A percentile compares a stretch with the other conserved stretches of the same genome.
Conservation (phyloP, 345 rosid genomes). For the Corchorus capsularis region DNA sequence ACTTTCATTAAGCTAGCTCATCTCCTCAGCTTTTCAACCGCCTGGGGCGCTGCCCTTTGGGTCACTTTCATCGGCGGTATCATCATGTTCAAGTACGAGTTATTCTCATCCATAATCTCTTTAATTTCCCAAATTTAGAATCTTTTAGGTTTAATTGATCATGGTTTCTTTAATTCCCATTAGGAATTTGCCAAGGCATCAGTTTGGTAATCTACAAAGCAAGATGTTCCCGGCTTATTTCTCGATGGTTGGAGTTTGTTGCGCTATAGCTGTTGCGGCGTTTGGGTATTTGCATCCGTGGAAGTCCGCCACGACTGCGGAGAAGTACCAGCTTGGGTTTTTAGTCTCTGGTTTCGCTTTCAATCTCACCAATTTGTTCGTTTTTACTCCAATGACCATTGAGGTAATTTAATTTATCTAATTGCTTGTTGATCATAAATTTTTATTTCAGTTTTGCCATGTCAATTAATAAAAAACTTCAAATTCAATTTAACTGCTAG, state of each 20-base stretch:
- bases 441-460: not conserved
- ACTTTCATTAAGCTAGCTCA: slow-evolving; percentile 77
- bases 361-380: slow-evolving; percentile 81
- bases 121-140: not conserved
- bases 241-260: slow-evolving; percentile 71
- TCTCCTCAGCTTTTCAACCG: slow-evolving; percentile 87
- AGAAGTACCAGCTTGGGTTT: slow-evolving; percentile 94
- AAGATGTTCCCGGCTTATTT: slow-evolving; percentile 99
- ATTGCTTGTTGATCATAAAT: not conserved
- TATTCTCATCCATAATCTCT: not conserved
- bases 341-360: slow-evolving; percentile 78
- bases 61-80: slow-evolving; percentile 98
- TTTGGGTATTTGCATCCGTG: slow-evolving; percentile 93
- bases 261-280: slow-evolving; percentile 64
- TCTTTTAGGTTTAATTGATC: not conserved
- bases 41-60: slow-evolving; percentile 97
- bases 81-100: slow-evolving; percentile 90
- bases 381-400: slow-evolving; percentile 94
- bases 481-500: not conserved
- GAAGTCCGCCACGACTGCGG: slow-evolving; percentile 67
- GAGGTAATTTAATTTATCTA: slow-evolving; percentile 44
- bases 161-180: not conserved
- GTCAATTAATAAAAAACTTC: not conserved
- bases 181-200: slow-evolving; percentile 94
- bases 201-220: slow-evolving; percentile 90